Percentiles rank a stretch among this genome's conserved stretches.
These are phyloP conservation scores for Suillus ampliporus DNA, from an alignment of 768 basidiomycete species.

Conservation along the genomic window DNA sequence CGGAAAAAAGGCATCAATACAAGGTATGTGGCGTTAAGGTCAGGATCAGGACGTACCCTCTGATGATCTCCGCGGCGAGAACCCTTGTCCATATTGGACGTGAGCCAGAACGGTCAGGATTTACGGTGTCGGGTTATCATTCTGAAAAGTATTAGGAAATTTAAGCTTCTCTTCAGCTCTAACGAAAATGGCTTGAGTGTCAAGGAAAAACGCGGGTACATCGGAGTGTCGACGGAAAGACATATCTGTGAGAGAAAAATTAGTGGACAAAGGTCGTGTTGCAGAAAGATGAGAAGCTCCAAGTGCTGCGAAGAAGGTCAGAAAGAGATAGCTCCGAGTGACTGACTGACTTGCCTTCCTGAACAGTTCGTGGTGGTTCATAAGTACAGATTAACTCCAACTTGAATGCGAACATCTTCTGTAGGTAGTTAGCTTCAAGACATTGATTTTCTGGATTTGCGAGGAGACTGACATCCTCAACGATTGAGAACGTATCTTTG, in stretches of 20 bases:
- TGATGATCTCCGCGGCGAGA: constrained; percentile 89
- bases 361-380: constrained; percentile 89
- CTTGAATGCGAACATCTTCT: constrained; percentile 94
- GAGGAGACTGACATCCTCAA: constrained; percentile 91
- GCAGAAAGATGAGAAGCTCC: constrained; percentile 85
- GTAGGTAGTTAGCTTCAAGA: constrained; percentile 84
- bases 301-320: constrained; percentile 56
- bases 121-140: constrained; percentile 52
- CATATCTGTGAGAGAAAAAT: constrained; percentile 78
- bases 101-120: constrained; percentile 31
- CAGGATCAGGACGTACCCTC: constrained; percentile 71
- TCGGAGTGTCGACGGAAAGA: constrained; percentile 88
- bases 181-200: constrained; percentile 88
- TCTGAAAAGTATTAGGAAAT: constrained; percentile 80
- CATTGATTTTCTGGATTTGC: constrained; percentile 82
- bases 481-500: constrained; percentile 83
- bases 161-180: constrained; percentile 84
- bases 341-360: constrained; percentile 59
- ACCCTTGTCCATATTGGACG: constrained; percentile 89
- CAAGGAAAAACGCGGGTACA: constrained; percentile 92
- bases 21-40: not conserved
- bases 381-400: constrained; percentile 90
- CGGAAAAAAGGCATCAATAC: constrained; percentile 37
- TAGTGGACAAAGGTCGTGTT: constrained; percentile 88
- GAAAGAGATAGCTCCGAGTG: not conserved